Percentiles rank a stretch among this genome's conserved stretches.
These are phyloP conservation scores for Termitomyces sp. DNA, from an alignment of 768 basidiomycete species.

Conservation along the genomic window DNA sequence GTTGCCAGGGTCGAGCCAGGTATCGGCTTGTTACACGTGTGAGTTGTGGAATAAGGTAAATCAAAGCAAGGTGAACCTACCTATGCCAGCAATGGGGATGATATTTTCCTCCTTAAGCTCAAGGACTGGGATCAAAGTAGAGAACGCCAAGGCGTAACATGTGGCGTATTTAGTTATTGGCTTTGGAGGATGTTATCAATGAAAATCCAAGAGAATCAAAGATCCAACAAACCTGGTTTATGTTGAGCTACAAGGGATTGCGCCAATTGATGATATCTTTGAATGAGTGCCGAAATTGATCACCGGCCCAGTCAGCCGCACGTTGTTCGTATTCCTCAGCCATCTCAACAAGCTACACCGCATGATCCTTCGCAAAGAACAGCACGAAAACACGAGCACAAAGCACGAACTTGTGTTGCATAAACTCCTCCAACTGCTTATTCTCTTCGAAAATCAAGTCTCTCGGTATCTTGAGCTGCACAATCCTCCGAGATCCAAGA, in stretches of 20 bases:
- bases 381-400: constrained; percentile 65
- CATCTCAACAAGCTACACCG: constrained; percentile 60
- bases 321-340: constrained; percentile 46
- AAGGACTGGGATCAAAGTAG: constrained; percentile 45
- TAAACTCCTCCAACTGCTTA: constrained; percentile 29
- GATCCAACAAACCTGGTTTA: constrained; percentile 48
- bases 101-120: constrained; percentile 16
- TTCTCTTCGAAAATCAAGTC: constrained; percentile 37
- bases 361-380: constrained; percentile 62
- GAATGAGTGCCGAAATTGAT: constrained; percentile 45
- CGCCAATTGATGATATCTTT: constrained; percentile 59
- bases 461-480: constrained; percentile 53
- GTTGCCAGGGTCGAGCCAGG: constrained; percentile 34
- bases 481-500: constrained; percentile 60
- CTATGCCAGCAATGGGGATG: background rate
- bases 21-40: constrained; percentile 31
- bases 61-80: background rate
- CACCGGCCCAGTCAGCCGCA: constrained; percentile 39
- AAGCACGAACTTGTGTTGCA: constrained; percentile 54
- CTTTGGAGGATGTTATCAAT: constrained; percentile 31
- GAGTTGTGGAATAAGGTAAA: background rate
- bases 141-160: constrained; percentile 63
- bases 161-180: constrained; percentile 66
- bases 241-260: constrained; percentile 56
- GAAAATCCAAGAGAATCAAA: background rate